These are phyloP conservation scores for Phytophthora sp. DNA, from an alignment of 352 stramenopile species.

Conservation along the genomic window DNA sequence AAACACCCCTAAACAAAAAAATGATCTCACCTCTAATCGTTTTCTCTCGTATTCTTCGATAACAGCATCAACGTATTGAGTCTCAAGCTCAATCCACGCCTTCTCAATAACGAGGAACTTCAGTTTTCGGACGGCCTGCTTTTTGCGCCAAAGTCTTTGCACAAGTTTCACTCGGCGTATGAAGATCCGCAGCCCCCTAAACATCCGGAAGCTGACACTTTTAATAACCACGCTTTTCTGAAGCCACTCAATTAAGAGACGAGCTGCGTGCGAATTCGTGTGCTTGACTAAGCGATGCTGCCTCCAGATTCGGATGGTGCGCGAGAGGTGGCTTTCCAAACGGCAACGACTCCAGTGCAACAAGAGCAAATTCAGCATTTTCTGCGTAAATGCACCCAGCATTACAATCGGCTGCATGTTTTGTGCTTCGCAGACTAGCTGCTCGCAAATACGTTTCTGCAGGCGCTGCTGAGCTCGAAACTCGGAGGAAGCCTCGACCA, in stretches of 20 bases:
- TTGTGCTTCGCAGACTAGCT: slow-evolving; percentile 43
- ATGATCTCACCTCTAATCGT: slow-evolving; percentile 37
- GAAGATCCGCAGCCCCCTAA: slow-evolving; percentile 58
- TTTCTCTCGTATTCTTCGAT: slow-evolving; percentile 50
- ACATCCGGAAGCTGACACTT: slow-evolving; percentile 59
- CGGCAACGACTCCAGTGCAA: slow-evolving; percentile 46
- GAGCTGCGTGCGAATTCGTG: slow-evolving; percentile 38
- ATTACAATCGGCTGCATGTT: slow-evolving; percentile 55
- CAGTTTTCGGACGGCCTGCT: slow-evolving; percentile 42
- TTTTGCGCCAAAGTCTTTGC: slow-evolving; percentile 58
- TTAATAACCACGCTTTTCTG: slow-evolving; percentile 68
- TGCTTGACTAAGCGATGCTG: slow-evolving; percentile 43
- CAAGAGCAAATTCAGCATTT: slow-evolving; percentile 40
- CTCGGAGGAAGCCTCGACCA: slow-evolving; percentile 53
- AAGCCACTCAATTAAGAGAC: slow-evolving; percentile 65
- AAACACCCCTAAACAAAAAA: not conserved
- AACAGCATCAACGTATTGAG: slow-evolving; percentile 51
- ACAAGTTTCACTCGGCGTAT: slow-evolving; percentile 58
- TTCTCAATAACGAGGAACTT: slow-evolving; percentile 53
- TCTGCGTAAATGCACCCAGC: slow-evolving; percentile 54
- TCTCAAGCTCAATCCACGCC: slow-evolving; percentile 60
- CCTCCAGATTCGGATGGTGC: slow-evolving; percentile 54
- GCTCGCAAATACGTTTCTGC: slow-evolving; percentile 42
- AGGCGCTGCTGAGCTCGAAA: slow-evolving; percentile 53
- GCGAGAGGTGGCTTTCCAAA: slow-evolving; percentile 44